A percentile compares a stretch with the other conserved stretches of the same genome.
Evolutionary conservation across 192 early-diverging fungal genomes (phyloP).

Genomic region (Backusella liffmaniae): DNA sequence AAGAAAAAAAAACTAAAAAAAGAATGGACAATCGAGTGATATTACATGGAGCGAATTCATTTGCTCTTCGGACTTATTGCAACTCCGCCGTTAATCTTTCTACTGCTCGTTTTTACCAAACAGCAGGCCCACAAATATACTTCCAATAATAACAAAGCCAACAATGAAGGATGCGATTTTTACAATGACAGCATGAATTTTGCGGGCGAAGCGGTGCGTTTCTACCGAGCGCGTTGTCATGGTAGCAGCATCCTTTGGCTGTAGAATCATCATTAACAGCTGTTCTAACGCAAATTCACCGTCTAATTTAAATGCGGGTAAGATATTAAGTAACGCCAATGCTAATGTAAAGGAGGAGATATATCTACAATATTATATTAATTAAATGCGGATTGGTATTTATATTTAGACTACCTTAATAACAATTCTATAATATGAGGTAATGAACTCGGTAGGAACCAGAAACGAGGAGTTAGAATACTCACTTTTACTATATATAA

Average conservation of each 20-base stretch:
- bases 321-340: conserved; percentile 68
- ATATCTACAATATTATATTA: conserved; percentile 42
- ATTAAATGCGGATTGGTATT: not conserved
- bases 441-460: conserved; percentile 55
- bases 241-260: not conserved
- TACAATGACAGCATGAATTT: conserved; percentile 10
- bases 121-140: conserved; percentile 24
- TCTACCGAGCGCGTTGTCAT: conserved; percentile 7
- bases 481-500: conserved; percentile 57
- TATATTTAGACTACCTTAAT: conserved; percentile 43
- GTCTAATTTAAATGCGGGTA: conserved; percentile 69
- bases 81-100: no score
- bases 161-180: conserved; percentile 23
- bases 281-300: conserved; percentile 62
- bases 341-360: conserved; percentile 68
- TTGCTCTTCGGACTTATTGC: no score
- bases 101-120: no score
- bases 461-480: conserved; percentile 47
- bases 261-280: conserved; percentile 13
- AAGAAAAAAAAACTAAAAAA: no score
- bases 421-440: conserved; percentile 57
- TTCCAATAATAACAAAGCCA: conserved; percentile 34
- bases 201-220: conserved; percentile 4
- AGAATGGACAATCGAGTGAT: no score
- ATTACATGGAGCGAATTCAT: no score